phyloP scores from a whole-genome alignment of 257 asterid species.

The Apocynum venetum region DNA sequence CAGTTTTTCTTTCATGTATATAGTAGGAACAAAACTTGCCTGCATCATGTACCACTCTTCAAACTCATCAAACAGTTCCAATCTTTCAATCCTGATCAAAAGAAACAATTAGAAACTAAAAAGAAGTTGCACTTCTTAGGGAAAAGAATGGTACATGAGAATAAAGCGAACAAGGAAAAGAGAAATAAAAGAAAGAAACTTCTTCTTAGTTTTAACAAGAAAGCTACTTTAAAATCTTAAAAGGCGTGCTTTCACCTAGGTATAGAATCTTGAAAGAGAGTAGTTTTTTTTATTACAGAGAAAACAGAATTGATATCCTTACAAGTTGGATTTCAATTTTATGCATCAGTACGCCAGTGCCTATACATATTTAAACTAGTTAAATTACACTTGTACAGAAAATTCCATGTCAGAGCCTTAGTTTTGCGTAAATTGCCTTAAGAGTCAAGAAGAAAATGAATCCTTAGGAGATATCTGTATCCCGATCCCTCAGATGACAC shows the following conservation, averaged over 20 bases:
- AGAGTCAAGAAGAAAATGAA: background rate
- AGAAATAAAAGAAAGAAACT: slow-evolving; percentile 17
- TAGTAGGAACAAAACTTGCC: slow-evolving; percentile 50
- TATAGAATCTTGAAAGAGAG: background rate
- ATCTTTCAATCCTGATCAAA: slow-evolving; percentile 74
- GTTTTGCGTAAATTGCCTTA: background rate
- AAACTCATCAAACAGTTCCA: slow-evolving; percentile 75
- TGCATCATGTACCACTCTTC: slow-evolving; percentile 96
- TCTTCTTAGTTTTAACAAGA: slow-evolving; percentile 12
- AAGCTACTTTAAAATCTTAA: slow-evolving; percentile 19
- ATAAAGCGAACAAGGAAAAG: slow-evolving; percentile 17
- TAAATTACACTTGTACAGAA: background rate
- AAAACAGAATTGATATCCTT: background rate
- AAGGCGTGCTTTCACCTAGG: slow-evolving; percentile 4
- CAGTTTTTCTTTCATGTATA: slow-evolving; percentile 5
- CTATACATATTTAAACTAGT: background rate
- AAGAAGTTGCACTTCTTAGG: background rate
- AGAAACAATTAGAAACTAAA: slow-evolving; percentile 26
- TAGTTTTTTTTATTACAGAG: background rate
- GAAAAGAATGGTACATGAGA: background rate
- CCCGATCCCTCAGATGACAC: background rate
- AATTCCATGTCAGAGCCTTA: background rate
- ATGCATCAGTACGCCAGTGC: background rate
- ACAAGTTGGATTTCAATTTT: background rate
- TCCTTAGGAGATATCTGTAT: background rate